phyloP scores from a whole-genome alignment of 2,329 filamentous ascomycete species.

The Stromatinia cepivora region DNA sequence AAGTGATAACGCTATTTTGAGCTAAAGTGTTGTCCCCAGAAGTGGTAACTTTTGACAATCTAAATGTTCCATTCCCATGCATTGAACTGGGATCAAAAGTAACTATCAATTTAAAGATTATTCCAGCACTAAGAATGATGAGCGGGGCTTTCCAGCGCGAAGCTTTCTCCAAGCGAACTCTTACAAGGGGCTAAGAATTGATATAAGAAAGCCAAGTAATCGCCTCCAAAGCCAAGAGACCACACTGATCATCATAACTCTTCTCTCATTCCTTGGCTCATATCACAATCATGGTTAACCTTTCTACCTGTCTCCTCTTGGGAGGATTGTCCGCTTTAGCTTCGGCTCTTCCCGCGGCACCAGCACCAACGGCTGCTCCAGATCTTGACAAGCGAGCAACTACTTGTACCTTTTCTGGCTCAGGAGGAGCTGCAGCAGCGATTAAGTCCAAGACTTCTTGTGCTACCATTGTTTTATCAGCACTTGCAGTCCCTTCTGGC shows the following conservation, averaged over 20 bases:
- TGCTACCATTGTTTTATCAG: constrained; percentile 53
- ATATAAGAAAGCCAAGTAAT: constrained; percentile 19
- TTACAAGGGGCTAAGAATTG: background rate
- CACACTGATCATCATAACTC: background rate
- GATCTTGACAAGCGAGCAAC: constrained; percentile 29
- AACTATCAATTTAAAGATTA: background rate
- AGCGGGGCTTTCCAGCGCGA: background rate
- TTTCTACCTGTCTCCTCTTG: constrained; percentile 6
- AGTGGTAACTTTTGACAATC: background rate
- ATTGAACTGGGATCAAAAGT: background rate
- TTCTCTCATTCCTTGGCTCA: constrained; percentile 5
- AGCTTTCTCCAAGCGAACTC: background rate
- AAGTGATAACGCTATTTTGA: background rate
- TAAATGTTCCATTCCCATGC: background rate
- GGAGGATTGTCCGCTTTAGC: constrained; percentile 18
- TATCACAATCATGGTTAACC: constrained; percentile 13
- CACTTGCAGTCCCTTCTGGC: constrained; percentile 57
- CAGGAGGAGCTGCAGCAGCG: constrained; percentile 45
- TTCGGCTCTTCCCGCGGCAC: constrained; percentile 10
- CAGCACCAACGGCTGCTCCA: constrained; percentile 11
- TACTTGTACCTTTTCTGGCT: constrained; percentile 57
- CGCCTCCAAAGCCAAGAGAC: constrained; percentile 6
- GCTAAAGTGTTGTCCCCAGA: background rate
- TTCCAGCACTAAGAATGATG: constrained; percentile 18
- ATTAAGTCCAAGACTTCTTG: constrained; percentile 53